Percentiles rank a stretch among this genome's conserved stretches.
phyloP scores from a whole-genome alignment of 805 yeast species.

The Cyberlindnera petersonii region DNA sequence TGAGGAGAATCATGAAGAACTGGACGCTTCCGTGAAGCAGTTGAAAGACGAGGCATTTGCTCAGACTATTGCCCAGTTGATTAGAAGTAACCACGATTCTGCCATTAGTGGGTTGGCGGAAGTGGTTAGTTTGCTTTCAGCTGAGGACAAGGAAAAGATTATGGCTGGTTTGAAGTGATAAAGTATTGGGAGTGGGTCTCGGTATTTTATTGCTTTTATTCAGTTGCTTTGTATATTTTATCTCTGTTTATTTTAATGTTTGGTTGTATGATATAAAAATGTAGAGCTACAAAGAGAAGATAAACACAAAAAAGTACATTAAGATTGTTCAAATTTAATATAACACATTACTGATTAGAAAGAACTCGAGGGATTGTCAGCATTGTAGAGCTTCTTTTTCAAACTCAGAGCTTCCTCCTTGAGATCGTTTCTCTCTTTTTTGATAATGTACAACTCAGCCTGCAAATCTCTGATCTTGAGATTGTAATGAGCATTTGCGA shows the following conservation, averaged over 20 bases:
- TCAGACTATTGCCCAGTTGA: constrained; percentile 55
- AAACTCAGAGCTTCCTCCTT: constrained; percentile 54
- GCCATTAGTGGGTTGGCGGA: constrained; percentile 54
- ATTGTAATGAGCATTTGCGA: constrained; percentile 55
- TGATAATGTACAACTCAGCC: constrained; percentile 76
- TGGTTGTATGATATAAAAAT: neutral
- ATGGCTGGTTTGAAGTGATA: constrained; percentile 32
- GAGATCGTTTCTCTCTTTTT: constrained; percentile 80
- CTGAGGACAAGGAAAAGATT: constrained; percentile 49
- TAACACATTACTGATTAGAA: neutral
- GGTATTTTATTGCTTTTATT: constrained; percentile 6
- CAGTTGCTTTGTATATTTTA: too few relatives aligned
- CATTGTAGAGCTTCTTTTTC: constrained; percentile 50
- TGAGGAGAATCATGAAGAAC: constrained; percentile 65
- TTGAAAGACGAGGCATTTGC: constrained; percentile 65
- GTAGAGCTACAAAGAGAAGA: neutral
- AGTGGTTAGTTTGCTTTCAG: constrained; percentile 47
- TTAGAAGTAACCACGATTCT: constrained; percentile 51
- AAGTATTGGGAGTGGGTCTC: constrained; percentile 11
- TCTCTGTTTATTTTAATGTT: too few relatives aligned
- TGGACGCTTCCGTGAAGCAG: constrained; percentile 58
- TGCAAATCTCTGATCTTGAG: constrained; percentile 77
- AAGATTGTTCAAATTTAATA: neutral
- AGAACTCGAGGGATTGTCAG: constrained; percentile 15
- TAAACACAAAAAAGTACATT: neutral